Conservation (phyloP, 176 grass and related monocot species). For the Chloris gayana region DNA sequence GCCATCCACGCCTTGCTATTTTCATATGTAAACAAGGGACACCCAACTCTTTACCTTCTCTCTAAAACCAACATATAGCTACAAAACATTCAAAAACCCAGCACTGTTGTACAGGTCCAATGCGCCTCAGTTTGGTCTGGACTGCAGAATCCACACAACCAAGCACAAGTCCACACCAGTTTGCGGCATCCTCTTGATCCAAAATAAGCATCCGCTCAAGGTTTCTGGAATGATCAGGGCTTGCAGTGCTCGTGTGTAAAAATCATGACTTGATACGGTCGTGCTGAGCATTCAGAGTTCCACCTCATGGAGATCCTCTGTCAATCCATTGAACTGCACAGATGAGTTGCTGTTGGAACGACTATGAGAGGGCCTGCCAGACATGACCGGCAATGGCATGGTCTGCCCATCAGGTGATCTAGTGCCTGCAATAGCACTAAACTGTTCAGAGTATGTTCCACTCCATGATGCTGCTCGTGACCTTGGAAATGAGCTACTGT, state of each 20-base stretch:
- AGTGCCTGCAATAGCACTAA: conserved; percentile 23
- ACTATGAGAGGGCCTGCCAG: conserved; percentile 34
- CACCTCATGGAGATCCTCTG: conserved; percentile 76
- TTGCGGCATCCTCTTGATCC: conserved; percentile 11
- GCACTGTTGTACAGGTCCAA: no score
- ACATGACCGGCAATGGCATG: conserved; percentile 43
- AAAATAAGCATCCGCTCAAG: background rate
- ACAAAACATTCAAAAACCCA: conserved; percentile 20
- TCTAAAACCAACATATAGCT: conserved; percentile 55
- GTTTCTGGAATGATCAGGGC: background rate
- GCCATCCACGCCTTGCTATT: conserved; percentile 43
- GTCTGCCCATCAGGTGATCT: conserved; percentile 36
- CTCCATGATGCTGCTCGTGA: conserved; percentile 86
- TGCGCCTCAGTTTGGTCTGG: background rate
- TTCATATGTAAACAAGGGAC: conserved; percentile 42
- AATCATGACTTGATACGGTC: background rate
- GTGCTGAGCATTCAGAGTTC: conserved; percentile 50
- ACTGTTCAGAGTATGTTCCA: conserved; percentile 65
- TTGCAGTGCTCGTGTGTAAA: conserved; percentile 3
- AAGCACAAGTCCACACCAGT: no score
- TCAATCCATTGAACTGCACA: conserved; percentile 47
- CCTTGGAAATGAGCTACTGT: conserved; percentile 44
- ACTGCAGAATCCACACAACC: background rate
- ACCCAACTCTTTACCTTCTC: conserved; percentile 24
- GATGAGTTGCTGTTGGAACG: conserved; percentile 56